Percentiles rank a stretch among this genome's conserved stretches.
Conservation (phyloP, 169 alveolate genomes). For the Perkinsus olseni region DNA sequence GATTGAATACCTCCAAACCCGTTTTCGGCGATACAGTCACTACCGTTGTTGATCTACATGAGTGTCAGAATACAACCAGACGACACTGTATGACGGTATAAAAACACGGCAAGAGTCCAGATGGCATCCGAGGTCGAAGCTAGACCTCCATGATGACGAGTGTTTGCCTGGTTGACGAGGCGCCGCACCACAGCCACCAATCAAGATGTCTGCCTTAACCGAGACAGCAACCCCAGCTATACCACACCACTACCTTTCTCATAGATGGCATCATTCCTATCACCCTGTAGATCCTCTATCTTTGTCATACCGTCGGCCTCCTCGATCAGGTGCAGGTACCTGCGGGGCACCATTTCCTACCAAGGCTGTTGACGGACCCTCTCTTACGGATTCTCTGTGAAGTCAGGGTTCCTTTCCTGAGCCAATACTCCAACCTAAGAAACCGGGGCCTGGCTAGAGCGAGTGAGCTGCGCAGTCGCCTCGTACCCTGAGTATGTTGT, state of each 20-base stretch:
- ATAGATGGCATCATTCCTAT: conserved; percentile 29
- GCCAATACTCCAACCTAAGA: neutral
- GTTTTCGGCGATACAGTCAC: conserved; percentile 12
- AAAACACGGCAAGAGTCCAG: no score
- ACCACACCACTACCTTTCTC: no score
- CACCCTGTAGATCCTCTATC: conserved; percentile 31
- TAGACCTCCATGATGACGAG: neutral
- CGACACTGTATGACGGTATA: neutral
- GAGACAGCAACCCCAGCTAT: no score
- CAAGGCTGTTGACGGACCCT: neutral
- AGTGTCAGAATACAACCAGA: neutral
- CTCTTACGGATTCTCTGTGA: neutral
- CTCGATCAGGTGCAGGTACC: neutral
- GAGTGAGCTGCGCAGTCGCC: no score
- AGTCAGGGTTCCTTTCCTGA: neutral
- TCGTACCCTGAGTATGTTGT: conserved; percentile 71
- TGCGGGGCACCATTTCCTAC: neutral
- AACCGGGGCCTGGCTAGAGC: no score
- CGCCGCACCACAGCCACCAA: no score
- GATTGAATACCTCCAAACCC: neutral
- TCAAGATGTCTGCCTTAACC: neutral
- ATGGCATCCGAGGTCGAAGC: neutral
- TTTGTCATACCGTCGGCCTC: conserved; percentile 32
- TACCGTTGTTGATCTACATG: neutral
- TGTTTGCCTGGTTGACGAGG: no score